Evolutionary conservation across 495 filamentous ascomycete genomes (phyloP).

Genomic region (Penicillium silybi): DNA sequence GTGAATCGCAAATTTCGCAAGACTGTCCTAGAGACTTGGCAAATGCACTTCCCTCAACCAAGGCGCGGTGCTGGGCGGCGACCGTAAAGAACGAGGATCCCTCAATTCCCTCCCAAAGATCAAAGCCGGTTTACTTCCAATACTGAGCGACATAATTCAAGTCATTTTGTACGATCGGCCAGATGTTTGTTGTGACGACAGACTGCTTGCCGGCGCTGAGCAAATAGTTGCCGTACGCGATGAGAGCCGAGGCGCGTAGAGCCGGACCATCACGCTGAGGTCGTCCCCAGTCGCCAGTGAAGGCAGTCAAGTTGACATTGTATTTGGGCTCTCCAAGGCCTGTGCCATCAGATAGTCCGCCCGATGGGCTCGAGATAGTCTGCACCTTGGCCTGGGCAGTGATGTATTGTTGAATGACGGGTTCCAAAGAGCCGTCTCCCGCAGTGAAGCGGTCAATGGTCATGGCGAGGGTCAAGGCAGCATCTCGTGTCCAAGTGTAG

Average conservation of each 20-base stretch:
- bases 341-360: constrained; percentile 44
- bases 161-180: constrained; percentile 56
- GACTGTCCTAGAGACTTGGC: constrained; percentile 42
- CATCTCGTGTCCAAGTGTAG: constrained; percentile 61
- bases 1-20: constrained; percentile 40
- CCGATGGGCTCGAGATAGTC: constrained; percentile 34
- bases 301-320: constrained; percentile 49
- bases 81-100: constrained; percentile 61
- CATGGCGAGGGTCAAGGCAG: constrained; percentile 51
- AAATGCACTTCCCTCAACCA: constrained; percentile 62
- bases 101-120: constrained; percentile 71
- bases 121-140: constrained; percentile 52
- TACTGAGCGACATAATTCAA: constrained; percentile 65
- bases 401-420: constrained; percentile 53
- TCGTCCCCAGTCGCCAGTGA: constrained; percentile 56
- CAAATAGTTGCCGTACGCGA: constrained; percentile 34
- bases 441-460: constrained; percentile 48
- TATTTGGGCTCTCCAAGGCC: constrained; percentile 64
- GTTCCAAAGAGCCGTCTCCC: constrained; percentile 41
- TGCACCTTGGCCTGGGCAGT: constrained; percentile 53
- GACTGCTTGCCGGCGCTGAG: constrained; percentile 37
- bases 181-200: constrained; percentile 37
- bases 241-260: constrained; percentile 36
- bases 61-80: constrained; percentile 51
- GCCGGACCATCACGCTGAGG: constrained; percentile 61